Conservation (phyloP, 352 stramenopile species). For the Peronospora farinosa region DNA sequence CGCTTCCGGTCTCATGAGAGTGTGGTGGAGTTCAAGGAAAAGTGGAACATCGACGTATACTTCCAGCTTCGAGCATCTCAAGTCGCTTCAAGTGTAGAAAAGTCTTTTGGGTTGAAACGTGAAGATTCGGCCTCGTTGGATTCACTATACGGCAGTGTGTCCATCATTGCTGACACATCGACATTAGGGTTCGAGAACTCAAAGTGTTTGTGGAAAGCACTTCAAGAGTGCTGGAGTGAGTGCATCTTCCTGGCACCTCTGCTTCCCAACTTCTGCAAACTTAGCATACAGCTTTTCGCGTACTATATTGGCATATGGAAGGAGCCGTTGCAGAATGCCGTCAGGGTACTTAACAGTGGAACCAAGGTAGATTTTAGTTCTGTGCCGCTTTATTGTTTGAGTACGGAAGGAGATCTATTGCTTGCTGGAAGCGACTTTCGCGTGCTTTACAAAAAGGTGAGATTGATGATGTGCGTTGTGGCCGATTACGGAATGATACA, state of each 20-base stretch:
- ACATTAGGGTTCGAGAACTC: conserved; percentile 49
- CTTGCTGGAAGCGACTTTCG: conserved; percentile 72
- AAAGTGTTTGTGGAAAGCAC: conserved; percentile 36
- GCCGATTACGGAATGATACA: neutral
- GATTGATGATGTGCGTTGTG: neutral
- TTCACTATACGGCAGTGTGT: neutral
- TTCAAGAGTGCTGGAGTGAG: conserved; percentile 57
- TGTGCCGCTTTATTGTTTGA: conserved; percentile 40
- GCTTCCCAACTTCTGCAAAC: conserved; percentile 56
- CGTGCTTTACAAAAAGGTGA: conserved; percentile 48
- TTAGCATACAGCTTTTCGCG: conserved; percentile 60
- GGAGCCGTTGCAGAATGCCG: conserved; percentile 39
- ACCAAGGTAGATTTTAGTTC: conserved; percentile 43
- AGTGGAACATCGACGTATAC: conserved; percentile 87
- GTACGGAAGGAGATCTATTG: conserved; percentile 58
- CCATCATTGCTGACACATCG: conserved; percentile 3
- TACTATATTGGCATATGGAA: conserved; percentile 61
- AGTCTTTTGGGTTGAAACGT: conserved; percentile 37
- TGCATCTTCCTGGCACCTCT: conserved; percentile 50
- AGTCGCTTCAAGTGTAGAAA: conserved; percentile 43
- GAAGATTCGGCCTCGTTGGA: conserved; percentile 18
- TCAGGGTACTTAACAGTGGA: conserved; percentile 36
- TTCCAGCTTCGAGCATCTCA: conserved; percentile 70
- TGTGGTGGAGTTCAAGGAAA: conserved; percentile 76
- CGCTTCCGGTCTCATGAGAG: conserved; percentile 69